Percentiles rank a stretch among this genome's conserved stretches.
Conservation (phyloP, 768 basidiomycete genomes). For the Trametes elegans region DNA sequence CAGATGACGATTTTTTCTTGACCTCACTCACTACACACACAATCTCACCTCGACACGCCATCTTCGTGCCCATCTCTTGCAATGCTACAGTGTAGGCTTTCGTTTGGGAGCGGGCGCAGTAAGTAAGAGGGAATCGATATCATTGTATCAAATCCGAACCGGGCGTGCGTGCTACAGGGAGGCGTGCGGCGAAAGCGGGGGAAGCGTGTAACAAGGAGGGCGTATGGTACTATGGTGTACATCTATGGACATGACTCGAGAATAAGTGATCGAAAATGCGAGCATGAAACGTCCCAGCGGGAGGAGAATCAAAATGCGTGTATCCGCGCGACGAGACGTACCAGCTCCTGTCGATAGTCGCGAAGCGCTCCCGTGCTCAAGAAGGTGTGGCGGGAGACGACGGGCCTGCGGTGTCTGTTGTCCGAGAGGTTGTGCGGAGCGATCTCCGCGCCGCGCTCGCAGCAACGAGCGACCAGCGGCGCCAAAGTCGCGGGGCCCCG, state of each 20-base stretch:
- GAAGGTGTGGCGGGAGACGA: background rate
- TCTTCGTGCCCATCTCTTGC: conserved; percentile 5
- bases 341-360: background rate
- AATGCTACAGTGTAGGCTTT: conserved; percentile 1
- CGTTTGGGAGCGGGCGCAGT: too few species aligned
- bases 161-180: conserved; percentile 9
- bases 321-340: background rate
- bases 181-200: background rate
- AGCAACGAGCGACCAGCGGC: too few species aligned
- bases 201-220: background rate
- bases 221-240: background rate
- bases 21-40: background rate
- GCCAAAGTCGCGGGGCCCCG: too few species aligned
- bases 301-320: too few species aligned
- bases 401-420: conserved; percentile 12
- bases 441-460: too few species aligned
- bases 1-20: background rate
- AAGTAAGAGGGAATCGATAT: conserved; percentile 1
- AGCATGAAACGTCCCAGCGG: too few species aligned
- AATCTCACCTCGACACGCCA: too few species aligned
- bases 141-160: background rate
- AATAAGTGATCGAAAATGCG: too few species aligned
- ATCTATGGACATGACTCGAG: too few species aligned
- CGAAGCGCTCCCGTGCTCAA: background rate
- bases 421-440: background rate